Evolutionary conservation across 768 basidiomycete species (phyloP).

Genomic region (Agrocybe pediades): DNA sequence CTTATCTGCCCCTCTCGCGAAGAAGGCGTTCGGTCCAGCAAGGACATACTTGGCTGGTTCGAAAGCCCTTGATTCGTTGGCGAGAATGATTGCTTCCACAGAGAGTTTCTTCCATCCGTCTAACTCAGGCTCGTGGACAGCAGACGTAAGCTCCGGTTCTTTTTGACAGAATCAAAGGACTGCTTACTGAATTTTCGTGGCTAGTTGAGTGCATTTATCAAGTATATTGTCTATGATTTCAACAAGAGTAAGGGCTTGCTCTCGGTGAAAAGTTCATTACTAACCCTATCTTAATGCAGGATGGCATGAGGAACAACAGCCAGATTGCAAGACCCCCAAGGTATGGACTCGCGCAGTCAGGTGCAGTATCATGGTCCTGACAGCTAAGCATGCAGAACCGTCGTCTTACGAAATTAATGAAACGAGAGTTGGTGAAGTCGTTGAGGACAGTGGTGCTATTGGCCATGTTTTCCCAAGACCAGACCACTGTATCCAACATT

Average conservation of each 20-base stretch:
- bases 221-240: conserved; percentile 82
- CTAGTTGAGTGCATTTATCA: conserved; percentile 85
- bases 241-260: conserved; percentile 59
- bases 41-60: conserved; percentile 79
- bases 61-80: conserved; percentile 84
- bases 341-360: conserved; percentile 29
- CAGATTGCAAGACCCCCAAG: conserved; percentile 79
- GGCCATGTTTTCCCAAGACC: conserved; percentile 90
- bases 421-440: conserved; percentile 80
- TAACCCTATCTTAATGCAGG: conserved; percentile 35
- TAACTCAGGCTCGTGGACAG: conserved; percentile 83
- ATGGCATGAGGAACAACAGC: conserved; percentile 77
- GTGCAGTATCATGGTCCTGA: not conserved
- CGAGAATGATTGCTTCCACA: conserved; percentile 80
- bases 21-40: conserved; percentile 37
- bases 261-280: not conserved
- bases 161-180: not conserved
- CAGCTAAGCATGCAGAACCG: conserved; percentile 50
- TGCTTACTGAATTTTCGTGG: not conserved
- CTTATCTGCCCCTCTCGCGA: conserved; percentile 59
- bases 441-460: conserved; percentile 80
- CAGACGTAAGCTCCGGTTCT: conserved; percentile 61
- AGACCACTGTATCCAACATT: conserved; percentile 71
- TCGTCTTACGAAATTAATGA: conserved; percentile 77
- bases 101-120: conserved; percentile 93